Conservation (phyloP, 2,329 filamentous ascomycete species). For the Talaromyces sp. region DNA sequence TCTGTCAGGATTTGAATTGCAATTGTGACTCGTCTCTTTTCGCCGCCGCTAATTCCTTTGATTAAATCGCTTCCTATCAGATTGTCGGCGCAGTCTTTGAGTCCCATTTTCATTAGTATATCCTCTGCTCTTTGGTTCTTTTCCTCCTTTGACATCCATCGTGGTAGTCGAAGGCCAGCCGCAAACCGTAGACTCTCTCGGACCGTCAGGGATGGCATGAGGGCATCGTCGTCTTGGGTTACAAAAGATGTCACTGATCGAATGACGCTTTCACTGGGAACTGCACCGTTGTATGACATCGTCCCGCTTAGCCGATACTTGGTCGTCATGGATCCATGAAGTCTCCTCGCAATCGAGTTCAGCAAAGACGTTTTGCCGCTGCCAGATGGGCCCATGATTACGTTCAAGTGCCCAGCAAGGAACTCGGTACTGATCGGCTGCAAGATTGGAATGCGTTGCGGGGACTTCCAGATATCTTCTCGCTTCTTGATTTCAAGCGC, state of each 20-base stretch:
- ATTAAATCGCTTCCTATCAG: slow-evolving; percentile 66
- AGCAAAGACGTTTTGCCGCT: slow-evolving; percentile 71
- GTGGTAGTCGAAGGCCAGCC: slow-evolving; percentile 64
- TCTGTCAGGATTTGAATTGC: slow-evolving; percentile 73
- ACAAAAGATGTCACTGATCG: slow-evolving; percentile 71
- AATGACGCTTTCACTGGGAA: slow-evolving; percentile 63
- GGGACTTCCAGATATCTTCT: slow-evolving; percentile 43
- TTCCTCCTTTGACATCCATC: slow-evolving; percentile 63
- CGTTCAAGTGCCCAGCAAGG: slow-evolving; percentile 62
- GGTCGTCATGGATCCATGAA: slow-evolving; percentile 58
- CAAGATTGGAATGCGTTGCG: slow-evolving; percentile 49
- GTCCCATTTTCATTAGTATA: slow-evolving; percentile 66
- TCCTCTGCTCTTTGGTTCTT: slow-evolving; percentile 66
- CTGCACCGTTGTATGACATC: slow-evolving; percentile 65
- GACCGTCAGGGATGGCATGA: slow-evolving; percentile 69
- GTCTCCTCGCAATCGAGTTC: slow-evolving; percentile 65
- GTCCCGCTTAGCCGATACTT: slow-evolving; percentile 58
- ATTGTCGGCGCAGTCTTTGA: slow-evolving; percentile 74
- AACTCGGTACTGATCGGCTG: slow-evolving; percentile 64
- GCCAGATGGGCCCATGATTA: slow-evolving; percentile 76
- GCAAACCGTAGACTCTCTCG: slow-evolving; percentile 68
- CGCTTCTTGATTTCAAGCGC: slow-evolving; percentile 61
- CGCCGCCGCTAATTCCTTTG: slow-evolving; percentile 74
- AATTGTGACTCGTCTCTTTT: slow-evolving; percentile 72
- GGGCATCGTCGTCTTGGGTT: slow-evolving; percentile 70